A percentile compares a stretch with the other conserved stretches of the same genome.
These are phyloP conservation scores for Amyloporia xantha DNA, from an alignment of 768 basidiomycete species.

Conservation along the genomic window DNA sequence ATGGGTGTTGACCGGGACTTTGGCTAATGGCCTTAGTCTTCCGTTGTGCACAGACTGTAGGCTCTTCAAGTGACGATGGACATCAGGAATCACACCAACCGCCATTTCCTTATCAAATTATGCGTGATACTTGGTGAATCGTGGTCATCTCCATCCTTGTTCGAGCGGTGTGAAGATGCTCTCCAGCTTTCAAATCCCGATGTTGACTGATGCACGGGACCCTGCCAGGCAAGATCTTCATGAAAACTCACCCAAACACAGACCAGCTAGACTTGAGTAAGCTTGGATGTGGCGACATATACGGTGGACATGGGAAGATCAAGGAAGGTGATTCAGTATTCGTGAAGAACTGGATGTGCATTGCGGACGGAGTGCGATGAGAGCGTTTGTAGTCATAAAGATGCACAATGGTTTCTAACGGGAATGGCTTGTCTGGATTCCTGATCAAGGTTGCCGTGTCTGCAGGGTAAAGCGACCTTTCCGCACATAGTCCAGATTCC, in stretches of 20 bases:
- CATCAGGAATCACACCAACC: no score
- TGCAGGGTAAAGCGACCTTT: background rate
- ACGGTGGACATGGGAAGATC: conserved; percentile 42
- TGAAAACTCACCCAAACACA: conserved; percentile 62
- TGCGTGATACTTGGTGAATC: no score
- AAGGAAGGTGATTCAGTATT: conserved; percentile 54
- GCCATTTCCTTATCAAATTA: no score
- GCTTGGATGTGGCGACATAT: conserved; percentile 61
- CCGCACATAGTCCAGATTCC: background rate
- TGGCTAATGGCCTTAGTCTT: no score
- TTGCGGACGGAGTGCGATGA: conserved; percentile 7
- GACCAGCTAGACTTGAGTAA: conserved; percentile 42
- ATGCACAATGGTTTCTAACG: background rate
- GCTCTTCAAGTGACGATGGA: no score
- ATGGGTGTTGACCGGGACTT: no score
- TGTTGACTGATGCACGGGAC: no score
- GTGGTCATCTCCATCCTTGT: no score
- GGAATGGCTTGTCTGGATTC: no score
- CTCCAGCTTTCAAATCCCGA: no score
- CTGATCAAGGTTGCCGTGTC: background rate
- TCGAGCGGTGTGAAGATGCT: no score
- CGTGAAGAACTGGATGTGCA: conserved; percentile 20
- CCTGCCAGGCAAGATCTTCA: conserved; percentile 65
- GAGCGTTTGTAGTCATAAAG: background rate
- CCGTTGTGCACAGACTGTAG: no score